These are phyloP conservation scores for Suillus subalutaceus DNA, from an alignment of 768 basidiomycete genomes.

Conservation along the genomic window DNA sequence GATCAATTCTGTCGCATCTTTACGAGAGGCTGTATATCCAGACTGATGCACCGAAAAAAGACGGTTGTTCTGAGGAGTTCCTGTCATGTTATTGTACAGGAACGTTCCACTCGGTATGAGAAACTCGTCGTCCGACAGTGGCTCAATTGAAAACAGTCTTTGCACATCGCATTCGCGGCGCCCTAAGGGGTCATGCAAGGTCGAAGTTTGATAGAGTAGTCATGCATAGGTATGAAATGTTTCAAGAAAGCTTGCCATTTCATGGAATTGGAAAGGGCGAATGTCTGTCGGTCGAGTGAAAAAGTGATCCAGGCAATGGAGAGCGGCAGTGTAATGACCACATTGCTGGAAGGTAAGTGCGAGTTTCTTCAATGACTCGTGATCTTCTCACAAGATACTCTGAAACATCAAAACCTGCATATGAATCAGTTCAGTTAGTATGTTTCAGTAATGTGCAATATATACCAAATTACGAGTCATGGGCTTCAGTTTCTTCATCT, in stretches of 20 bases:
- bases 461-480: constrained; percentile 18
- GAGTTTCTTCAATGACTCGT: constrained; percentile 33
- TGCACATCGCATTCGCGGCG: constrained; percentile 20
- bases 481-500: constrained; percentile 13
- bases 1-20: constrained; percentile 28
- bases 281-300: constrained; percentile 35
- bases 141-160: constrained; percentile 38
- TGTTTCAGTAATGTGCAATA: constrained; percentile 6
- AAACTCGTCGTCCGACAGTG: constrained; percentile 25
- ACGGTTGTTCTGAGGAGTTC: neutral
- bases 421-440: constrained; percentile 17
- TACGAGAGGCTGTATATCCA: constrained; percentile 16
- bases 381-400: constrained; percentile 31
- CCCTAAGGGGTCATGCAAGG: constrained; percentile 30
- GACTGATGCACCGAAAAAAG: neutral
- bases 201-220: constrained; percentile 33
- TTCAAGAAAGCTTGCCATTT: constrained; percentile 32
- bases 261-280: constrained; percentile 22
- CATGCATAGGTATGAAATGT: constrained; percentile 40
- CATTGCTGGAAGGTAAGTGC: constrained; percentile 33
- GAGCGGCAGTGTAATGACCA: constrained; percentile 35
- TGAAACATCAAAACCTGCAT: constrained; percentile 38
- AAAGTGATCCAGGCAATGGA: constrained; percentile 47
- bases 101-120: neutral
- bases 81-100: neutral